Evolutionary conservation across 2,329 filamentous ascomycete genomes (phyloP).

Genomic region (Fusarium veterinarium): DNA sequence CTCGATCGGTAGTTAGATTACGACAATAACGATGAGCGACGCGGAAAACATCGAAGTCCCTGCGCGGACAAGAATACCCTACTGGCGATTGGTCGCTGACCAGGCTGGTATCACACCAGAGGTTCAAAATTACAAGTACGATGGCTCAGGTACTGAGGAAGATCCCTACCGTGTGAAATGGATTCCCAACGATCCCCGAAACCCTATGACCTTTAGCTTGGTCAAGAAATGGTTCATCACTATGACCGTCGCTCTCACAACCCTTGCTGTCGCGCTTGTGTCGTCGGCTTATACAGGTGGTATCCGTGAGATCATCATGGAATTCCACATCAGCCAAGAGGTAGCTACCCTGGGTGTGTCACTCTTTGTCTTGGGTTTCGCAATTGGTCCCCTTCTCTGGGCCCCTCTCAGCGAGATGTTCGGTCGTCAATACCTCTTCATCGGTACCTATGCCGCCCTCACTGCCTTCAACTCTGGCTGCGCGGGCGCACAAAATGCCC

Average conservation of each 20-base stretch:
- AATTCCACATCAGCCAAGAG: slow-evolving; percentile 34
- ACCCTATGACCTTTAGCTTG: slow-evolving; percentile 28
- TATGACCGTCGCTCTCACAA: slow-evolving; percentile 31
- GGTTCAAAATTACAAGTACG: slow-evolving; percentile 33
- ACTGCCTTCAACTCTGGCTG: slow-evolving; percentile 82
- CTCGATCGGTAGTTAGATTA: not conserved
- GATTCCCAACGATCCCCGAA: slow-evolving; percentile 37
- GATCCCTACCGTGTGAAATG: slow-evolving; percentile 36
- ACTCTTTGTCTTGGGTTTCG: slow-evolving; percentile 49
- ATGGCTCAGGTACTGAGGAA: slow-evolving; percentile 33
- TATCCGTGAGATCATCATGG: slow-evolving; percentile 29
- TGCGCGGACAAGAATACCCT: slow-evolving; percentile 29
- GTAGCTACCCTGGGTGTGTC: slow-evolving; percentile 36
- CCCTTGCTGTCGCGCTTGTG: slow-evolving; percentile 32
- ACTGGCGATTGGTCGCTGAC: slow-evolving; percentile 34
- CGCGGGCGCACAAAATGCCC: slow-evolving; percentile 77
- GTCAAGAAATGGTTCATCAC: slow-evolving; percentile 39
- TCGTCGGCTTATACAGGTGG: slow-evolving; percentile 34
- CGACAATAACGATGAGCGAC: slow-evolving; percentile 24
- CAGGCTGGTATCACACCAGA: slow-evolving; percentile 35
- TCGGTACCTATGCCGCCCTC: slow-evolving; percentile 71
- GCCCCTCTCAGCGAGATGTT: slow-evolving; percentile 79
- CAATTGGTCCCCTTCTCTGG: slow-evolving; percentile 78
- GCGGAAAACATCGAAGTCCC: slow-evolving; percentile 28
- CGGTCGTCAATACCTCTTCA: slow-evolving; percentile 70